Evolutionary conservation across 441 rosid genomes (phyloP), one percentile per base, ranked within the genome.

Genomic region (Populus hybrid): DNA sequence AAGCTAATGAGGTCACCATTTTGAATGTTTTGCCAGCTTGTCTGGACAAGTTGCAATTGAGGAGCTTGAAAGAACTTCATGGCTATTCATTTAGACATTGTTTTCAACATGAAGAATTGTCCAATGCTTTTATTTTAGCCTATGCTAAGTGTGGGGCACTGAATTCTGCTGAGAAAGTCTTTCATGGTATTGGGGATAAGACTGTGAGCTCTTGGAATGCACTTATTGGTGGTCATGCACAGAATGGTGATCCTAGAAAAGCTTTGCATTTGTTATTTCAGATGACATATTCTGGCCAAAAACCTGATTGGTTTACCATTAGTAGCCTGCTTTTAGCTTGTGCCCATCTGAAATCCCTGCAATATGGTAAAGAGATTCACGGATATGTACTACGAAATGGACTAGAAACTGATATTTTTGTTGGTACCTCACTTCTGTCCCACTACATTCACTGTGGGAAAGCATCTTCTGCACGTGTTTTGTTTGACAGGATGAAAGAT

Each of bases 171-270:
- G 85, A 90, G 72, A 78, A 64, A 75, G 81, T 87, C 69, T 90
- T 89, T 81, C 10, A 71, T 76, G 77, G 79, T 28, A 86, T 89
- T 78, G 75, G 75, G 57, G 76, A 10, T 11, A 89, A 85, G 83
- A 89, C 86, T 5, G 89, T 88, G 34, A 92, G 78, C 81, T 88
- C 94, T 76, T 92, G 93, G 94, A 92, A 92, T 85, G 96, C 94
- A 30, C 81, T 92, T 76, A 88, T 90, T 21, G 84, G 88, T 66
- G 92, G 91, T n/a, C 82, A 81, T 76, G 88, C 88, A 23, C 89
- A 86, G 77, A 89, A 85, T 74, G 87, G 84, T 79, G 82, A 86
- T 84, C 87, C 91, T 68, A 68, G 35, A 70, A 78, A 81, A 77
- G 91, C 94, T 72, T 76, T 90, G 71, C 80, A 85, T 63, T 84